Evolutionary conservation across 805 yeast species (phyloP), one percentile per base, ranked within the genome.

Genomic region (Yamadazyma akitaensis): DNA sequence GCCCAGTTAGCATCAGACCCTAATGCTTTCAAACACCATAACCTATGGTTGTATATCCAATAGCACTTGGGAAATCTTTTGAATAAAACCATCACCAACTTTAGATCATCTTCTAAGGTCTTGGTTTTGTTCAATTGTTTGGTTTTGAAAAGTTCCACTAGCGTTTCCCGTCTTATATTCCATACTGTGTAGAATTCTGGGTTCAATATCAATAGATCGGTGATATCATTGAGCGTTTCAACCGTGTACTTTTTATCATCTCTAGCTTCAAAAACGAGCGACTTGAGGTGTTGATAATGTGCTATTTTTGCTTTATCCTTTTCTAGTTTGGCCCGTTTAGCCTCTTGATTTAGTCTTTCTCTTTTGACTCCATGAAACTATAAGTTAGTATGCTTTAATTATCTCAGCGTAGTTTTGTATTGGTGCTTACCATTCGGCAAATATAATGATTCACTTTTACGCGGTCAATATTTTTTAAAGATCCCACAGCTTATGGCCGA

Each of bases 41-140:
- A 67, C 32, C 99, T 73, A 61, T 94, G 97, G 55, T 84, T 86
- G 97, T 98, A 94, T 11, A 94, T 83, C 97, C 98, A 94, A 60
- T 94, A 94, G 35, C 91, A 88, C 62, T 94, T 94, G 1, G 99
- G 98, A 53, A 67, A 83, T 46, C 73, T 65, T 45, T 77, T 78
- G 55, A 94, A 65, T 53, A 81, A 78, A 0, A 61, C 64, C 68
- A 84, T 71, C 1, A 82, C 73, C 58, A 88, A 81, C 19, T 64
- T 53, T 38, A 94, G 69, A 53, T 92, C 99, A 2, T 68, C 62
- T 1, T 71, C 70, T 37, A 85, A 67, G 14, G 59, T 46, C 10
- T 46, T 17, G 18, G 43, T 45, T 2, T 36, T 44, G 3, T 43
- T 39, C 14, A 51, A 34, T 24, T 43, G 39, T 7, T 37, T 35